Percentiles rank a stretch among this genome's conserved stretches.
Evolutionary conservation across 148 eudicot genomes (phyloP).

Genomic region (Vaccinium darrowii): DNA sequence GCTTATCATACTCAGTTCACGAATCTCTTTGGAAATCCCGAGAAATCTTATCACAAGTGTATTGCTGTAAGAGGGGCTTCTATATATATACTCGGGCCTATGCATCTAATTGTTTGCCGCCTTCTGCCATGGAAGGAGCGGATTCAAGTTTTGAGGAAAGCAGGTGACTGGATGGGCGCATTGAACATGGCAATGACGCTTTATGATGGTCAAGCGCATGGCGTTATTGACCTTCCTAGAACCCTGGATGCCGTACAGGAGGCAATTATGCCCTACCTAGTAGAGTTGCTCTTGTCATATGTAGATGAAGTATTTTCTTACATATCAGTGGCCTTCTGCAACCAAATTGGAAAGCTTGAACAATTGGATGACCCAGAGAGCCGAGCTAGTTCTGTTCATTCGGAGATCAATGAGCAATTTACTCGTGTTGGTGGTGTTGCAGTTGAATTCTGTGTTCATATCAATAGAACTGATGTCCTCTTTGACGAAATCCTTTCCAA

Average conservation of each 20-base stretch:
- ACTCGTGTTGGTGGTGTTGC: constrained; percentile 96
- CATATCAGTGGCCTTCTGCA: constrained; percentile 77
- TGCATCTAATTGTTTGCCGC: constrained; percentile 71
- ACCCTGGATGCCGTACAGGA: constrained; percentile 58
- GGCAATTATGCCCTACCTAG: constrained; percentile 71
- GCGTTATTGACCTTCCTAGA: constrained; percentile 87
- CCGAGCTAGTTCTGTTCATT: constrained; percentile 31
- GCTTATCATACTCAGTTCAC: constrained; percentile 72
- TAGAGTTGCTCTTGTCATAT: constrained; percentile 75
- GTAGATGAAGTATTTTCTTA: constrained; percentile 96
- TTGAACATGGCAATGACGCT: constrained; percentile 90
- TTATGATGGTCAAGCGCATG: constrained; percentile 90
- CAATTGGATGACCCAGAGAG: constrained; percentile 35
- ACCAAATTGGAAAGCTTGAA: constrained; percentile 58
- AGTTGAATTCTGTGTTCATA: constrained; percentile 91
- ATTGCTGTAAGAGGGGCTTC: constrained; percentile 82
- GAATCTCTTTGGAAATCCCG: constrained; percentile 80
- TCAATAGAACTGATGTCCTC: constrained; percentile 80
- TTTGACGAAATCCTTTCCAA: constrained; percentile 76
- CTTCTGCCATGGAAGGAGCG: constrained; percentile 94
- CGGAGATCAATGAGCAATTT: constrained; percentile 79
- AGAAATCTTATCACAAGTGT: constrained; percentile 90
- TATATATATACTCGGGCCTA: constrained; percentile 74
- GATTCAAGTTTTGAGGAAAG: constrained; percentile 76
- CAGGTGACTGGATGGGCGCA: constrained; percentile 99